Evolutionary conservation across 2,329 filamentous ascomycete species (phyloP).

Genomic region (Rutstroemia sp.): DNA sequence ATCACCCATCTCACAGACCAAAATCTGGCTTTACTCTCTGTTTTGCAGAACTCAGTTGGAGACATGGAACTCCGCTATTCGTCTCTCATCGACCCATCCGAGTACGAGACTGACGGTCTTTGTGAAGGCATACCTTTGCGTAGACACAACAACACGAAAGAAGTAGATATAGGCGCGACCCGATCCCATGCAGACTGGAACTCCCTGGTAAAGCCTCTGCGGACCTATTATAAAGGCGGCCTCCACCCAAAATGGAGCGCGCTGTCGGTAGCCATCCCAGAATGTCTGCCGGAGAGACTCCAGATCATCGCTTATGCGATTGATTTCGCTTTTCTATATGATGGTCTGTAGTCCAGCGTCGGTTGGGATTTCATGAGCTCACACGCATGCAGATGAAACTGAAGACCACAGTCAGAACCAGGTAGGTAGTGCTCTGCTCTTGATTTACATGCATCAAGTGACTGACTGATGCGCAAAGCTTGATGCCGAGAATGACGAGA

Average conservation of each 20-base stretch:
- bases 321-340: slow-evolving; percentile 6
- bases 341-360: background rate
- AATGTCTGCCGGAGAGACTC: slow-evolving; percentile 6
- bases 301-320: slow-evolving; percentile 8
- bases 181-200: too few species aligned
- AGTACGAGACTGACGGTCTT: too few species aligned
- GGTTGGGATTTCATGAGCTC: too few species aligned
- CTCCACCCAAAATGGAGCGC: background rate
- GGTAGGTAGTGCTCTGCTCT: background rate
- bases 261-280: background rate
- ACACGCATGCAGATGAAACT: background rate
- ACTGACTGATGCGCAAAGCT: background rate
- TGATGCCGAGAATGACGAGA: background rate
- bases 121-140: too few species aligned
- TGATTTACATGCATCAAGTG: background rate
- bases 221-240: background rate
- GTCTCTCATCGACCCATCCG: too few species aligned
- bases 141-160: too few species aligned
- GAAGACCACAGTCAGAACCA: background rate
- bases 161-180: too few species aligned
- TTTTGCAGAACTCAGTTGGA: too few species aligned
- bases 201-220: background rate
- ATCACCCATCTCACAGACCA: too few species aligned
- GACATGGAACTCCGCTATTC: too few species aligned
- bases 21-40: too few species aligned